Percentiles rank a stretch among this genome's conserved stretches.
phyloP scores from a whole-genome alignment of 2,329 filamentous ascomycete species.

The Trichophyton verrucosum region DNA sequence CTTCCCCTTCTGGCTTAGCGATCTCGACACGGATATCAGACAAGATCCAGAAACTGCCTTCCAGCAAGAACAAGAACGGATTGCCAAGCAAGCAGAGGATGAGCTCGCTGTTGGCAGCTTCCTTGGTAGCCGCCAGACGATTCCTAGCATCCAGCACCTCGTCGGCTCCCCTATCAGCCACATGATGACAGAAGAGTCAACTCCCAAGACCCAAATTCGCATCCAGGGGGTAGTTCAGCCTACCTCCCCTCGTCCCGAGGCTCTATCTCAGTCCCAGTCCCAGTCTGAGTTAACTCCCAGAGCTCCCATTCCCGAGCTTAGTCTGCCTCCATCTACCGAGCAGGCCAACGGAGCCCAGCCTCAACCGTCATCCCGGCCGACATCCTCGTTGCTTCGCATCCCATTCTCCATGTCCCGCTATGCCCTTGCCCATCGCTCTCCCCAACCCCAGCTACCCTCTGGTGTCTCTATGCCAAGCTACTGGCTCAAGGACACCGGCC shows the following conservation, averaged over 20 bases:
- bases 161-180: constrained; percentile 25
- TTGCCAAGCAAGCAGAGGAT: constrained; percentile 69
- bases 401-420: constrained; percentile 73
- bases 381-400: constrained; percentile 51
- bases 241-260: constrained; percentile 5
- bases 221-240: constrained; percentile 1
- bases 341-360: constrained; percentile 13
- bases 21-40: constrained; percentile 85
- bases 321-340: constrained; percentile 4
- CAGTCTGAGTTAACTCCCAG: constrained; percentile 1
- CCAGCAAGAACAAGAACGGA: constrained; percentile 76
- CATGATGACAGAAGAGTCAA: constrained; percentile 18
- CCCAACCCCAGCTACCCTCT: constrained; percentile 51
- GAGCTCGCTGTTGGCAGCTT: constrained; percentile 83
- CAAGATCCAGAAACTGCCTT: constrained; percentile 85
- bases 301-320: constrained; percentile 5
- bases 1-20: constrained; percentile 89
- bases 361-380: constrained; percentile 27
- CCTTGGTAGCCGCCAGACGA: constrained; percentile 43
- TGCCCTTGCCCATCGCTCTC: constrained; percentile 39
- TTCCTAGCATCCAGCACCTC: constrained; percentile 19
- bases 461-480: constrained; percentile 74
- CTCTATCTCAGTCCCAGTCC: constrained; percentile 7
- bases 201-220: constrained; percentile 9
- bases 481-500: constrained; percentile 91